phyloP scores from a whole-genome alignment of 192 early-diverging fungal genomes.

The Spizellomyces punctatus region DNA sequence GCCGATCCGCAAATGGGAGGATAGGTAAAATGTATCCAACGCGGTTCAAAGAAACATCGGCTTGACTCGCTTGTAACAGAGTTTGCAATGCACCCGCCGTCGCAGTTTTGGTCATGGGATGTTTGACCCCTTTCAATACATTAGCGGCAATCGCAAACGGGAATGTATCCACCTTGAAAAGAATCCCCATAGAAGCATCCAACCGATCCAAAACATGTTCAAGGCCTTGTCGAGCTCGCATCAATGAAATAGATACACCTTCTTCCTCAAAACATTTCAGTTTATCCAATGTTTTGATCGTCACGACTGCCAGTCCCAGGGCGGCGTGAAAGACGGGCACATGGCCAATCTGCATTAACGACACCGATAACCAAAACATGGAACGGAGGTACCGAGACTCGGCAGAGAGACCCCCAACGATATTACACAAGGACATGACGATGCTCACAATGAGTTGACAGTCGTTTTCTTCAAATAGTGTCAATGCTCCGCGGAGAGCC shows the following conservation, averaged over 20 bases:
- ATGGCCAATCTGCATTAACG: slow-evolving; percentile 85
- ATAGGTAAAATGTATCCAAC: slow-evolving; percentile 82
- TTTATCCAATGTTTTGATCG: slow-evolving; percentile 75
- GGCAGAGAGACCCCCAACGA: slow-evolving; percentile 78
- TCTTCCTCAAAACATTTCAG: slow-evolving; percentile 68
- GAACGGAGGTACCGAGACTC: slow-evolving; percentile 81
- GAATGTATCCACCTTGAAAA: slow-evolving; percentile 80
- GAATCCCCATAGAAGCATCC: slow-evolving; percentile 75
- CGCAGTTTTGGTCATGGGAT: slow-evolving; percentile 72
- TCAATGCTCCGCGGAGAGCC: slow-evolving; percentile 83
- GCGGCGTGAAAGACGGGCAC: slow-evolving; percentile 77
- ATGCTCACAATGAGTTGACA: slow-evolving; percentile 81
- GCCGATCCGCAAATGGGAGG: slow-evolving; percentile 71
- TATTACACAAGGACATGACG: slow-evolving; percentile 76
- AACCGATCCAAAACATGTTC: slow-evolving; percentile 70
- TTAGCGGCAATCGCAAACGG: slow-evolving; percentile 80
- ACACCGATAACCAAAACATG: slow-evolving; percentile 90
- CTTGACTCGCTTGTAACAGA: slow-evolving; percentile 53
- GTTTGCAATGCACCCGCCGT: slow-evolving; percentile 70
- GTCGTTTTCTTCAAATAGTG: slow-evolving; percentile 82
- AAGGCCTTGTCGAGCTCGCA: slow-evolving; percentile 66
- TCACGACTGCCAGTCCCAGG: slow-evolving; percentile 67
- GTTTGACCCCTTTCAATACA: slow-evolving; percentile 81
- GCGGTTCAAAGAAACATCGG: slow-evolving; percentile 24
- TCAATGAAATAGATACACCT: slow-evolving; percentile 70